Conservation (phyloP, 129 eudicot species). For the Centaurea solstitialis region DNA sequence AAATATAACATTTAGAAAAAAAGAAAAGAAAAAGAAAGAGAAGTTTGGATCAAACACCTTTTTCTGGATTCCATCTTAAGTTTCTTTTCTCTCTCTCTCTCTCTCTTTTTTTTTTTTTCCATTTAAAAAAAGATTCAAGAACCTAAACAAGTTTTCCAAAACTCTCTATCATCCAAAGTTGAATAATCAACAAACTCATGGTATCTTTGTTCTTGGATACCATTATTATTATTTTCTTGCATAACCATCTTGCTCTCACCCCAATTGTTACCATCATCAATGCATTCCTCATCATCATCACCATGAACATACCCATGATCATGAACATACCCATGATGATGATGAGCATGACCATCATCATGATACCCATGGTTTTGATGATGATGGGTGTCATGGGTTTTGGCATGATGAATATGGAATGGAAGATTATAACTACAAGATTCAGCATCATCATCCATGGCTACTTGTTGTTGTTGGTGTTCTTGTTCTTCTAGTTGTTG, state of each 20-base stretch:
- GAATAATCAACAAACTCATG: constrained; percentile 29
- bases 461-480: not conserved
- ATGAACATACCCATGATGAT: not conserved
- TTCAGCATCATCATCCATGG: constrained; percentile 34
- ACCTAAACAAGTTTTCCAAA: constrained; percentile 34
- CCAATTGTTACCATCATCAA: constrained; percentile 18
- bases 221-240: not conserved
- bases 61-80: constrained; percentile 8
- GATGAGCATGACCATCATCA: not conserved
- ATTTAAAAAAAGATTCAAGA: constrained; percentile 11
- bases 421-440: constrained; percentile 30
- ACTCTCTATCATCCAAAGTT: constrained; percentile 32
- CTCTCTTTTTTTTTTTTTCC: not conserved
- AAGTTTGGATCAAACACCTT: constrained; percentile 8
- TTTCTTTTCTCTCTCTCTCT: too few species aligned
- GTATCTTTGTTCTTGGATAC: constrained; percentile 21
- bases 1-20: not conserved
- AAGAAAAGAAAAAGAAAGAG: not conserved
- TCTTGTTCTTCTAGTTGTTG: constrained; percentile 1
- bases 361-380: constrained; percentile 21
- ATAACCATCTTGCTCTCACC: constrained; percentile 40
- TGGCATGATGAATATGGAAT: constrained; percentile 21
- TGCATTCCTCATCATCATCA: constrained; percentile 2
- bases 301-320: not conserved
- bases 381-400: constrained; percentile 23